Conservation (phyloP, 345 rosid species). For the Eucalyptus paniculata region DNA sequence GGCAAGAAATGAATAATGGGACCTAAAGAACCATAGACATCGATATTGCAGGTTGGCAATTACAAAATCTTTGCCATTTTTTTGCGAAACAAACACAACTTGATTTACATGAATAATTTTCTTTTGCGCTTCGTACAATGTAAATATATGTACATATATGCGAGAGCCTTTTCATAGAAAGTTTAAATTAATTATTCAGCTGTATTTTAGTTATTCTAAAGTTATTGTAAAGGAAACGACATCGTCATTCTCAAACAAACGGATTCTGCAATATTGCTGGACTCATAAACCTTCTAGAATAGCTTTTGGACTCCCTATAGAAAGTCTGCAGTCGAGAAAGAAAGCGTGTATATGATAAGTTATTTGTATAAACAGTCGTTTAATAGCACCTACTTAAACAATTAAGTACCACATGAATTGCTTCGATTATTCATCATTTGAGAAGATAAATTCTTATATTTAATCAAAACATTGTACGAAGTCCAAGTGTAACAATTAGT, state of each 20-base stretch:
- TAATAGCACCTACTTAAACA: not conserved
- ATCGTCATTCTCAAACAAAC: not conserved
- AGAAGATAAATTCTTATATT: not conserved
- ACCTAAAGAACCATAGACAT: not conserved
- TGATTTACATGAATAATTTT: not conserved
- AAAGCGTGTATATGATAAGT: too few relatives aligned
- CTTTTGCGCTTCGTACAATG: not conserved
- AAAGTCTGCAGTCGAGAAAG: not conserved
- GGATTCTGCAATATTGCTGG: not conserved
- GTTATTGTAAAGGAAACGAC: not conserved
- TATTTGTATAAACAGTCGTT: not conserved
- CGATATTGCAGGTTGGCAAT: not conserved
- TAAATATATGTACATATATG: not conserved
- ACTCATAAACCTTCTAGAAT: not conserved
- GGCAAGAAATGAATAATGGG: not conserved
- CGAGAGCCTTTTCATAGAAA: not conserved
- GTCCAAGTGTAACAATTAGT: not conserved
- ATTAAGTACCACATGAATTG: not conserved
- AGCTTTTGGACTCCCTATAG: not conserved
- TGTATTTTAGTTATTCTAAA: not conserved
- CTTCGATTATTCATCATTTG: not conserved
- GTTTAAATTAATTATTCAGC: not conserved
- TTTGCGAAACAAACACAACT: not conserved
- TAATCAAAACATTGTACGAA: not conserved
- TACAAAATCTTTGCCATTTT: not conserved